These are phyloP conservation scores for Colletotrichum neosansevieriae DNA, from an alignment of 2,329 filamentous ascomycete genomes.

Conservation along the genomic window DNA sequence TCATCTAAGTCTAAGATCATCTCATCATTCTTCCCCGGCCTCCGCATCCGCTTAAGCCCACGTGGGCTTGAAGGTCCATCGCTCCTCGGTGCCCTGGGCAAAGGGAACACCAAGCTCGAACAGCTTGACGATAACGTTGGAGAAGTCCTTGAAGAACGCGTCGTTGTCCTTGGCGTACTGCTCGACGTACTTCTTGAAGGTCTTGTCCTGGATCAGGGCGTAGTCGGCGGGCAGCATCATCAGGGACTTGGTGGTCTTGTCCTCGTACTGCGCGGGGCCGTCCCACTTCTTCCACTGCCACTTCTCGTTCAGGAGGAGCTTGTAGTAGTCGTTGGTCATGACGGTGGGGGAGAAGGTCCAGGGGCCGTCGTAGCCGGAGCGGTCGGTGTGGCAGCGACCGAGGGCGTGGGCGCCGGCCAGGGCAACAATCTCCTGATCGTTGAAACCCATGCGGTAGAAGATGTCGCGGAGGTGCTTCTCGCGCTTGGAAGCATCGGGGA, in stretches of 20 bases:
- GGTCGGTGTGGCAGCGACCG: conserved; percentile 89
- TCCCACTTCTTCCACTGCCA: conserved; percentile 94
- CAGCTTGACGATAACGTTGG: conserved; percentile 80
- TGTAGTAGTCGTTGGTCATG: conserved; percentile 95
- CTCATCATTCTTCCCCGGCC: neutral
- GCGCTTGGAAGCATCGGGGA: conserved; percentile 82
- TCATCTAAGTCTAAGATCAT: conserved; percentile 33
- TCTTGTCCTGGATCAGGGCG: conserved; percentile 88
- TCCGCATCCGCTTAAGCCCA: conserved; percentile 28
- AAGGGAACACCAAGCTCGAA: conserved; percentile 97
- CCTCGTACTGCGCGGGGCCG: conserved; percentile 90
- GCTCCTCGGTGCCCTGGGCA: conserved; percentile 68
- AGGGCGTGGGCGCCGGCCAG: conserved; percentile 87
- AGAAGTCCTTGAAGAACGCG: conserved; percentile 93
- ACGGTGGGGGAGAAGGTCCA: conserved; percentile 95
- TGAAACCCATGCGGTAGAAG: conserved; percentile 97
- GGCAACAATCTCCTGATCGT: conserved; percentile 96
- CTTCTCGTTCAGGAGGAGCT: conserved; percentile 88
- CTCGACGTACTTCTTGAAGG: conserved; percentile 83
- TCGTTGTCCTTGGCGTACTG: conserved; percentile 93
- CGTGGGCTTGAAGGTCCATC: conserved; percentile 74
- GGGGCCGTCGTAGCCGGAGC: conserved; percentile 87
- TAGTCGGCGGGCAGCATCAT: conserved; percentile 99
- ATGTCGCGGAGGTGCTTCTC: conserved; percentile 88
- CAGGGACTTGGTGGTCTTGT: conserved; percentile 85